These are phyloP conservation scores for Nymphaea thermarum DNA, from an alignment of 164 flowering plant species.

Conservation along the genomic window DNA sequence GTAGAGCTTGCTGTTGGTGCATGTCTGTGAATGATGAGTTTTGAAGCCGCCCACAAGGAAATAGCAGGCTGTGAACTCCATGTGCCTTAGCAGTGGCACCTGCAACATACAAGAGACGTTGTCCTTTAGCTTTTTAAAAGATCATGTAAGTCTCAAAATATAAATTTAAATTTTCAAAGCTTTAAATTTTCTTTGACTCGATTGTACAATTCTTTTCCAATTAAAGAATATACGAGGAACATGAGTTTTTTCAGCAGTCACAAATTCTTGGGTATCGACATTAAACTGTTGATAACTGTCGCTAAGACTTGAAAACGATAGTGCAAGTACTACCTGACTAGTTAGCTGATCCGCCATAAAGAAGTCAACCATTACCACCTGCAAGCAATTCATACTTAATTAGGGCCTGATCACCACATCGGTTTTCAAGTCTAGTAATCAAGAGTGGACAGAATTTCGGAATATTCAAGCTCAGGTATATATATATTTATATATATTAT, in stretches of 20 bases:
- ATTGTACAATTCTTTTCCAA: no score
- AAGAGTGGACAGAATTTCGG: neutral
- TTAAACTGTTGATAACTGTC: no score
- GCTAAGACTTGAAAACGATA: no score
- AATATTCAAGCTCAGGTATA: no score
- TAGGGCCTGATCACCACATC: neutral
- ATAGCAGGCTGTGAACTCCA: conserved; percentile 88
- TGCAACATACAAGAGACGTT: conserved; percentile 9
- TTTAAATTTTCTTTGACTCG: no score
- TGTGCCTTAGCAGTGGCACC: conserved; percentile 84
- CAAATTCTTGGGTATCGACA: no score
- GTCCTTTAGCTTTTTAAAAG: no score
- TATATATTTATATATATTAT: no score
- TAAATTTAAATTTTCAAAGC: no score
- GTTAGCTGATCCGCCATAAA: conserved; percentile 99
- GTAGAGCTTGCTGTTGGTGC: conserved; percentile 56
- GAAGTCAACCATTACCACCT: conserved; percentile 94
- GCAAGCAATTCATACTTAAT: conserved; percentile 7
- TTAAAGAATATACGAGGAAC: no score
- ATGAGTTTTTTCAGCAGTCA: no score
- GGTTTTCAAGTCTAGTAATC: neutral
- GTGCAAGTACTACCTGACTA: conserved; percentile 60
- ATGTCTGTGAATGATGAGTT: conserved; percentile 49
- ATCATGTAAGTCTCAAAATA: no score
- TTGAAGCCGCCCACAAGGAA: conserved; percentile 63